A percentile compares a stretch with the other conserved stretches of the same genome.
phyloP scores from a whole-genome alignment of 2,329 filamentous ascomycete species.

The Sordariomycetes sp. region DNA sequence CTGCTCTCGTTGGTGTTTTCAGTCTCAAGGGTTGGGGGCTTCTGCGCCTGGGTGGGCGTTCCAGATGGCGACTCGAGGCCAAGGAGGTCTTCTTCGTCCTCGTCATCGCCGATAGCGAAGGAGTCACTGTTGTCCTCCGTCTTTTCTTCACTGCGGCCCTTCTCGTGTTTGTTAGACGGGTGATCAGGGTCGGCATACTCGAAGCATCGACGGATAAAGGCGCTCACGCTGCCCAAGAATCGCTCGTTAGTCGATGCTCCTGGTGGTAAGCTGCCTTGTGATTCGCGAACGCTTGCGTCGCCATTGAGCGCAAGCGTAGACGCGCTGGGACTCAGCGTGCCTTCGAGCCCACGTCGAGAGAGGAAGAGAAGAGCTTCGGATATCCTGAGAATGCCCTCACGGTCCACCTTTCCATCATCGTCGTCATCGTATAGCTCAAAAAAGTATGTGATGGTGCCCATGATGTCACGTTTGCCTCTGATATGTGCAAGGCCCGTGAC shows the following conservation, averaged over 20 bases:
- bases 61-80: slow-evolving; percentile 41
- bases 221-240: slow-evolving; percentile 87
- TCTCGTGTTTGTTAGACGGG: slow-evolving; percentile 45
- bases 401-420: slow-evolving; percentile 80
- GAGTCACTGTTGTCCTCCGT: slow-evolving; percentile 29
- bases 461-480: slow-evolving; percentile 90
- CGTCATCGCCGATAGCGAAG: slow-evolving; percentile 69
- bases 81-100: slow-evolving; percentile 49
- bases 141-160: slow-evolving; percentile 13
- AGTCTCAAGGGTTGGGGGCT: slow-evolving; percentile 28
- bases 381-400: slow-evolving; percentile 89
- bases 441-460: slow-evolving; percentile 96
- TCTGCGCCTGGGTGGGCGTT: slow-evolving; percentile 32
- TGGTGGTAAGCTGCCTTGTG: slow-evolving; percentile 27
- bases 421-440: slow-evolving; percentile 96
- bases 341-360: slow-evolving; percentile 78
- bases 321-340: slow-evolving; percentile 56
- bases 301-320: slow-evolving; percentile 45
- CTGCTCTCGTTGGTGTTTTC: slow-evolving; percentile 15
- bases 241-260: slow-evolving; percentile 69
- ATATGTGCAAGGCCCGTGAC: slow-evolving; percentile 84
- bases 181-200: slow-evolving; percentile 95
- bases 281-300: slow-evolving; percentile 19
- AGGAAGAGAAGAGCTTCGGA: slow-evolving; percentile 91
- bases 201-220: slow-evolving; percentile 92